A percentile compares a stretch with the other conserved stretches of the same genome.
These are phyloP conservation scores for Alternaria conjuncta DNA, from an alignment of 2,329 filamentous ascomycete genomes.

Conservation along the genomic window DNA sequence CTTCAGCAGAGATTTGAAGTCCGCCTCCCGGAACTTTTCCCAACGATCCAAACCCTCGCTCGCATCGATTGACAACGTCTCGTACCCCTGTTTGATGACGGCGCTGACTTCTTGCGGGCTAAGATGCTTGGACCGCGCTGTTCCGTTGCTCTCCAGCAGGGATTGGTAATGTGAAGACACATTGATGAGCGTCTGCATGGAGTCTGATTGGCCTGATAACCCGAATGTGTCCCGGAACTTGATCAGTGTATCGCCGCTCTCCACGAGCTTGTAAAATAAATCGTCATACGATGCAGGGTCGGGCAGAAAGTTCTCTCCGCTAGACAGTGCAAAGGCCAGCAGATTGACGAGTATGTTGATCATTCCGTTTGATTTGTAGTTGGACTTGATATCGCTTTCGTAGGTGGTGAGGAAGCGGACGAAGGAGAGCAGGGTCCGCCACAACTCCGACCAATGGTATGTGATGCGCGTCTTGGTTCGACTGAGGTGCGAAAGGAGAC, in stretches of 20 bases:
- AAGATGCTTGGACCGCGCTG: constrained; percentile 67
- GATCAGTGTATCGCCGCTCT: constrained; percentile 80
- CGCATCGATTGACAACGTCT: constrained; percentile 89
- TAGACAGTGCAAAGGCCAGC: constrained; percentile 81
- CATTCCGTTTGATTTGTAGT: constrained; percentile 73
- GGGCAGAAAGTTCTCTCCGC: constrained; percentile 89
- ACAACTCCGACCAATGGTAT: constrained; percentile 96
- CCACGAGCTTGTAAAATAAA: constrained; percentile 97
- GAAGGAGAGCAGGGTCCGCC: constrained; percentile 85
- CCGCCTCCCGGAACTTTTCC: constrained; percentile 85
- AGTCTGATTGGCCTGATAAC: constrained; percentile 52
- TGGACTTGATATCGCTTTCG: constrained; percentile 72
- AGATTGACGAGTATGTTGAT: constrained; percentile 81
- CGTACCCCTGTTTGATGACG: constrained; percentile 95
- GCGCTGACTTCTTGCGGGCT: constrained; percentile 84
- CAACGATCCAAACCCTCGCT: constrained; percentile 86
- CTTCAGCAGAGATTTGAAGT: constrained; percentile 84
- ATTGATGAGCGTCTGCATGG: constrained; percentile 83
- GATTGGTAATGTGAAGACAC: constrained; percentile 88
- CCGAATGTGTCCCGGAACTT: constrained; percentile 83
- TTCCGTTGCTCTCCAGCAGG: constrained; percentile 69
- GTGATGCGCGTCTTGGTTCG: constrained; percentile 78
- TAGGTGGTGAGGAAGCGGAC: constrained; percentile 92
- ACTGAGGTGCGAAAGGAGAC: constrained; percentile 83
- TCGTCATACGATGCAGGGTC: constrained; percentile 90